phyloP scores from a whole-genome alignment of 306 rosid genomes.

The Prunus dulcis region DNA sequence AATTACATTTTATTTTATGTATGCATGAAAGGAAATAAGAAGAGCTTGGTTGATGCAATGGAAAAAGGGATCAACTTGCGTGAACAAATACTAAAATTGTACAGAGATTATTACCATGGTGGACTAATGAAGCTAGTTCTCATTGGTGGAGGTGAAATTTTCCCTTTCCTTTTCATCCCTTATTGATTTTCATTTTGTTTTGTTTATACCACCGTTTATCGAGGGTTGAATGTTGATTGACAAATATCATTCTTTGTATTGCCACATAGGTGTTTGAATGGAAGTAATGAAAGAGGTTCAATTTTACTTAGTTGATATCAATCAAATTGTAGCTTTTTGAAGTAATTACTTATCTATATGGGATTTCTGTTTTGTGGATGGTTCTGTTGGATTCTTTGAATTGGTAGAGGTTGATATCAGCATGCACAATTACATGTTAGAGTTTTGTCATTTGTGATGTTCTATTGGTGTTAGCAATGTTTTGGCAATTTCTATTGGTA shows the following conservation, averaged over 20 bases:
- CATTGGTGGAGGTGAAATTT: slow-evolving; percentile 91
- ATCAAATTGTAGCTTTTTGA: neutral
- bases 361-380: neutral
- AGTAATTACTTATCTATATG: neutral
- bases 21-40: slow-evolving; percentile 74
- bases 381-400: slow-evolving; percentile 5
- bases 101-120: slow-evolving; percentile 76
- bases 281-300: neutral
- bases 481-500: neutral
- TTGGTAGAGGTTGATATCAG: neutral
- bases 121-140: slow-evolving; percentile 96
- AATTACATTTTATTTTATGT: slow-evolving; percentile 13
- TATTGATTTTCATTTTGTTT: neutral
- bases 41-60: slow-evolving; percentile 91
- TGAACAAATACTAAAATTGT: slow-evolving; percentile 70
- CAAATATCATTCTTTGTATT: neutral
- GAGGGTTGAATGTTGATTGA: neutral
- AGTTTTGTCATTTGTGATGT: neutral
- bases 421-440: neutral
- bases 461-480: neutral
- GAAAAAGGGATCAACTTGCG: slow-evolving; percentile 81
- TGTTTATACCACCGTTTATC: slow-evolving; percentile 11
- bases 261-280: neutral
- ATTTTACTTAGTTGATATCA: neutral
- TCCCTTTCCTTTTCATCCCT: slow-evolving; percentile 13